phyloP scores from a whole-genome alignment of 768 basidiomycete species.

The Boletus barrowsii region DNA sequence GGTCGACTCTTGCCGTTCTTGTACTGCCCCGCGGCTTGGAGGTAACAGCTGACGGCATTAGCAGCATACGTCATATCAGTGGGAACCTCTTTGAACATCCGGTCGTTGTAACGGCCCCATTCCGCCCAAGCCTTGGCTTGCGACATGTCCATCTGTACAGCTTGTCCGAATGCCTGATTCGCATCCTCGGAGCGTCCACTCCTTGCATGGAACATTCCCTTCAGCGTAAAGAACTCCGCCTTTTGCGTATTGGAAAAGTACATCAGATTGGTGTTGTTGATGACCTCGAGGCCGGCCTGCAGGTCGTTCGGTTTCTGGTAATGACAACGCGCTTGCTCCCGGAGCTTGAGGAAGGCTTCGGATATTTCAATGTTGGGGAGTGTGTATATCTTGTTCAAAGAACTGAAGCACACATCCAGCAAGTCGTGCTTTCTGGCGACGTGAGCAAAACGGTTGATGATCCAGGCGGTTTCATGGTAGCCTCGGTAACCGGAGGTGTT shows the following conservation, averaged over 20 bases:
- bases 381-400: slow-evolving; percentile 96
- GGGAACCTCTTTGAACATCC: slow-evolving; percentile 85
- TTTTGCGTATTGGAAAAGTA: slow-evolving; percentile 95
- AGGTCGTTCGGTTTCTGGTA: slow-evolving; percentile 94
- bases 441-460: slow-evolving; percentile 98
- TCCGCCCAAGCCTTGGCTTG: slow-evolving; percentile 98
- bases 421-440: slow-evolving; percentile 97
- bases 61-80: slow-evolving; percentile 73
- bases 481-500: slow-evolving; percentile 92
- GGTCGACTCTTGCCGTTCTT: slow-evolving; percentile 92
- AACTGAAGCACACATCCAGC: slow-evolving; percentile 91
- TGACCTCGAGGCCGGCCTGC: slow-evolving; percentile 93
- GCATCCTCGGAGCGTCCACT: slow-evolving; percentile 86
- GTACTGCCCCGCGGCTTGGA: slow-evolving; percentile 95
- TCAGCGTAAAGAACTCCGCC: slow-evolving; percentile 97
- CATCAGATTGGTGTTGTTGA: slow-evolving; percentile 99
- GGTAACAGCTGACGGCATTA: slow-evolving; percentile 94
- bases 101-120: slow-evolving; percentile 94
- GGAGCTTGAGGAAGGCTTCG: slow-evolving; percentile 96
- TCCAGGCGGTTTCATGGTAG: slow-evolving; percentile 99
- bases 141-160: slow-evolving; percentile 92
- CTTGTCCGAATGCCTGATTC: slow-evolving; percentile 87
- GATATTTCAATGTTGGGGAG: slow-evolving; percentile 99
- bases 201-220: slow-evolving; percentile 96
- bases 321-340: slow-evolving; percentile 97